Evolutionary conservation across 352 stramenopile genomes (phyloP), one percentile per base, ranked within the genome.

Genomic region (Lagenidium sp.): DNA sequence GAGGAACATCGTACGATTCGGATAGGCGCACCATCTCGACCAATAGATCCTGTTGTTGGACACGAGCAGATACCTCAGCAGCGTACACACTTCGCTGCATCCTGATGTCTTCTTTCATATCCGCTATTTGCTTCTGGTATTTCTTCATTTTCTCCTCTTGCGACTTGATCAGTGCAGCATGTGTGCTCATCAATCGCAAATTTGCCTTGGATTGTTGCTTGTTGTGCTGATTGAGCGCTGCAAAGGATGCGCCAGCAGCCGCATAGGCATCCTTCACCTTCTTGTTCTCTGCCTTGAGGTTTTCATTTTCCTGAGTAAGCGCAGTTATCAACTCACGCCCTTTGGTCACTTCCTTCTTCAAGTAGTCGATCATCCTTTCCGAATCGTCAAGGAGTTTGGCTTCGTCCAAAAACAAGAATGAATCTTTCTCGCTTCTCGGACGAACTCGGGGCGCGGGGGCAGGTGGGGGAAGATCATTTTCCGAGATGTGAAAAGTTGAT

Each of bases 121-220:
- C 77, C 4, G 59, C 59, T 16, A 93, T 72, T 47, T 93, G 78
- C 49, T 89, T 89, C 45, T 91, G 79, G 47, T 88, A 89, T 49
- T 89, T 89, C 51, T 88, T 89, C 81, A 93, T 90, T 50, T 93
- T 93, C 59, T 93, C 80, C 39, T 93, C 80, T 44, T 93, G 80
- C 4, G 75, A 89, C 59, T 90, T 90, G 48, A 90, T 90, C 19
- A 93, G 49, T 23, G 77, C 75, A 32, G 74, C 76, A 49, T 93
- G 81, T 1, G 81, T 93, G 40, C 75, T 91, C 67, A 94, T 87
- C 51, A 96, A 62, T 5, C 90, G 79, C n/a, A 87, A 44, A 37
- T 96, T 97, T 0, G 81, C 82, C 50, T 94, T 94, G n/a, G 80
- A 95, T 29, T 96, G 76, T 45, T 96, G 85, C 48, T 97, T 97